A percentile compares a stretch with the other conserved stretches of the same genome.
Conservation (phyloP, 73 alveolate genomes). For the Tetrahymena malaccensis region DNA sequence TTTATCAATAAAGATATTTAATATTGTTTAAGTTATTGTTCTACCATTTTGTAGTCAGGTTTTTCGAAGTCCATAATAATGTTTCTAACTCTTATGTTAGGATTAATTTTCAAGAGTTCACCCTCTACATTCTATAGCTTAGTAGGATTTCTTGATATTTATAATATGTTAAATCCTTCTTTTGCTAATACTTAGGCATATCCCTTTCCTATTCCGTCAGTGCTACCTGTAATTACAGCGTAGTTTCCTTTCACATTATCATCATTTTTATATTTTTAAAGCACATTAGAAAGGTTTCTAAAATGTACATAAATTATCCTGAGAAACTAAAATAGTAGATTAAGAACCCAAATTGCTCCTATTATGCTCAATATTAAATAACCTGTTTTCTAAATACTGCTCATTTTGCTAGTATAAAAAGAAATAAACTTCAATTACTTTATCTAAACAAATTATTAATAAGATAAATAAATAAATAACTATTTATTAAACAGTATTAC, state of each 20-base stretch:
- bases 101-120: neutral
- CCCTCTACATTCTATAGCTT: conserved; percentile 16
- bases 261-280: neutral
- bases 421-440: too few species aligned
- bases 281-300: neutral
- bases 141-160: conserved; percentile 49
- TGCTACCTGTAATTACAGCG: conserved; percentile 70
- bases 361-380: neutral
- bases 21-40: neutral
- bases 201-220: conserved; percentile 64
- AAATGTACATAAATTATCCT: neutral
- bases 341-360: neutral
- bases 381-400: neutral
- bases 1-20: neutral
- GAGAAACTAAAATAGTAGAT: neutral
- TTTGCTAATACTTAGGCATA: conserved; percentile 49
- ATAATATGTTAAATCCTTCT: conserved; percentile 51
- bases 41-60: neutral
- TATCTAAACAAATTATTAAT: too few species aligned
- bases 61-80: neutral
- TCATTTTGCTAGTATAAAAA: neutral
- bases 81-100: neutral
- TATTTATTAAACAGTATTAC: too few species aligned
- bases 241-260: conserved; percentile 36
- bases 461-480: too few species aligned